These are phyloP conservation scores for Sporisorium reilianum DNA, from an alignment of 1,284 basidiomycete species.

Conservation along the genomic window DNA sequence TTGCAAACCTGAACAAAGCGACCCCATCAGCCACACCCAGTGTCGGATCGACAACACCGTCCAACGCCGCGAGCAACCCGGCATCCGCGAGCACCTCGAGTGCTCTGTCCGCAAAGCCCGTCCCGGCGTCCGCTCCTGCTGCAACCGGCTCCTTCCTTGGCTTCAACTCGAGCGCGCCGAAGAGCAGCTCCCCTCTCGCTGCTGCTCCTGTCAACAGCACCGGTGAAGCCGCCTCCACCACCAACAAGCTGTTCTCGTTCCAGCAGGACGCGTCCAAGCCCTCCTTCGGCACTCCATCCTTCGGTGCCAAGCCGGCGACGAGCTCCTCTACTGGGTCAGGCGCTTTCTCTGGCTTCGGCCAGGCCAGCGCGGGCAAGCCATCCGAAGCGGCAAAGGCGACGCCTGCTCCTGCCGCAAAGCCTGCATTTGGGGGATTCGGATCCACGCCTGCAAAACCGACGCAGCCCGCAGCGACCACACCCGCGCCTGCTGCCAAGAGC, in stretches of 20 bases:
- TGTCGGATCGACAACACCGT: background rate
- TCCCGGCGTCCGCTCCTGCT: slow-evolving; percentile 2
- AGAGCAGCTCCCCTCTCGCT: slow-evolving; percentile 56
- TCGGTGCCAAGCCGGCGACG: slow-evolving; percentile 18
- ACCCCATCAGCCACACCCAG: background rate
- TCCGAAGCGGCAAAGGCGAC: slow-evolving; percentile 8
- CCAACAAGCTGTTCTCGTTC: slow-evolving; percentile 31
- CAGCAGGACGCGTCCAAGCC: slow-evolving; percentile 29
- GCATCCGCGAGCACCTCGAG: slow-evolving; percentile 4
- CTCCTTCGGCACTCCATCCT: slow-evolving; percentile 7
- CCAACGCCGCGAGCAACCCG: background rate
- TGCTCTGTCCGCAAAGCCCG: slow-evolving; percentile 20
- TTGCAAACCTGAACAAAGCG: slow-evolving; percentile 24
- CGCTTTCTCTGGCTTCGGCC: slow-evolving; percentile 26
- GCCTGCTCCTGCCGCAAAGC: slow-evolving; percentile 5
- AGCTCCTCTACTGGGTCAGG: slow-evolving; percentile 14
- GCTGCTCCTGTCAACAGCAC: slow-evolving; percentile 47
- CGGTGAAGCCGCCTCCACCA: slow-evolving; percentile 23
- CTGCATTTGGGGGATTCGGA: slow-evolving; percentile 17
- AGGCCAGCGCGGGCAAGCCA: slow-evolving; percentile 3
- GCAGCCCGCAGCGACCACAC: slow-evolving; percentile 4
- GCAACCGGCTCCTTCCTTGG: slow-evolving; percentile 30
- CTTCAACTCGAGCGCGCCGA: slow-evolving; percentile 51
- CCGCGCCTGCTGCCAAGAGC: slow-evolving; percentile 6
- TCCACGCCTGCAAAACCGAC: slow-evolving; percentile 14